phyloP scores from a whole-genome alignment of 139 green algal species.

The Volvox africanus region DNA sequence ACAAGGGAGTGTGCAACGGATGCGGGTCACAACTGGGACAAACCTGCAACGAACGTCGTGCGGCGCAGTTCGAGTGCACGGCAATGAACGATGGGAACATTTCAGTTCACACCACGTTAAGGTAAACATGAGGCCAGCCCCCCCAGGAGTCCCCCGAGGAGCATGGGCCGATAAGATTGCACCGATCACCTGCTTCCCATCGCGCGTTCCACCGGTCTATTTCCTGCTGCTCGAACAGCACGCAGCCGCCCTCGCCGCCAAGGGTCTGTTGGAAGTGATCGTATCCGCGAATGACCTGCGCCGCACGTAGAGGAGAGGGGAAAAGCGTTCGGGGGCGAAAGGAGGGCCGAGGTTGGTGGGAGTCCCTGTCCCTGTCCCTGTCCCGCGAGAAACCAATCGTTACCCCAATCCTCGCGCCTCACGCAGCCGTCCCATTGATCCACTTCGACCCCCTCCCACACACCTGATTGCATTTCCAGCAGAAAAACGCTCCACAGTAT shows the following conservation, averaged over 20 bases:
- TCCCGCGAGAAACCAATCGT: no score
- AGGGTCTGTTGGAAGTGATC: conserved; percentile 50
- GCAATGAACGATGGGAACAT: background rate
- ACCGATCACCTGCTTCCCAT: background rate
- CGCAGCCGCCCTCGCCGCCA: background rate
- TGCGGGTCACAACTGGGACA: no score
- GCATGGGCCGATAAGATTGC: background rate
- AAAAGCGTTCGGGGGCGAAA: no score
- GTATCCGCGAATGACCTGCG: conserved; percentile 49
- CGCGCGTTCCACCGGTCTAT: conserved; percentile 70
- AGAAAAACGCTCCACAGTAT: conserved; percentile 70
- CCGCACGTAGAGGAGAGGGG: no score
- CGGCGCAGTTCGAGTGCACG: no score
- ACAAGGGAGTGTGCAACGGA: no score
- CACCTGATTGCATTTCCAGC: conserved; percentile 49
- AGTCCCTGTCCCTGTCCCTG: no score
- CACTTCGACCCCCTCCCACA: background rate
- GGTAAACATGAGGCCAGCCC: background rate
- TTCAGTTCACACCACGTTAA: background rate
- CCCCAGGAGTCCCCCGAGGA: background rate
- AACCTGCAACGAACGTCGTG: no score
- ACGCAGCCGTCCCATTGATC: background rate
- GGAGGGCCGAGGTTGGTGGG: no score
- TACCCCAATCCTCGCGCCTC: no score
- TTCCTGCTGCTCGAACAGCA: conserved; percentile 78